Percentiles rank a stretch among this genome's conserved stretches.
Evolutionary conservation across 306 rosid genomes (phyloP).

Genomic region (Betula pendula): DNA sequence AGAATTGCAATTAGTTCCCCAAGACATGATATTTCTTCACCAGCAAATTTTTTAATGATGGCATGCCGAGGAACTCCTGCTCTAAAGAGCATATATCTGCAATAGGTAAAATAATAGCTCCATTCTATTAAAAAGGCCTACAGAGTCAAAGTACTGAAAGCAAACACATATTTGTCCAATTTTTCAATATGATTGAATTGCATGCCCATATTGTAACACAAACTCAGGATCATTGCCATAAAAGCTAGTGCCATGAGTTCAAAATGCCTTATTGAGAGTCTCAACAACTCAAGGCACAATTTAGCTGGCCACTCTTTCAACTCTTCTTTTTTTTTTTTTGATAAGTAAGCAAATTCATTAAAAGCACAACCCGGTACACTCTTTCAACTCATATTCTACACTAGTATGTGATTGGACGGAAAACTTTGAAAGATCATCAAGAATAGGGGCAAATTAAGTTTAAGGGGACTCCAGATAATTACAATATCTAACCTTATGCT

Average conservation of each 20-base stretch:
- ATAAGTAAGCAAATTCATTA: no score
- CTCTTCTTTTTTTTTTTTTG: no score
- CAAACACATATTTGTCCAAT: not conserved
- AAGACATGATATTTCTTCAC: slow-evolving; percentile 73
- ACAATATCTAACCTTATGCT: not conserved
- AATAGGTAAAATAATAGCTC: slow-evolving; percentile 26
- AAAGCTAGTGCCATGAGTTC: not conserved
- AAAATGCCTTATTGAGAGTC: not conserved
- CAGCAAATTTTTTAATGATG: slow-evolving; percentile 89
- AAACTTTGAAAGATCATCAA: not conserved
- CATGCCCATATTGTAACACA: not conserved
- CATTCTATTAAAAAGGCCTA: slow-evolving; percentile 19
- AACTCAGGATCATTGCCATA: not conserved
- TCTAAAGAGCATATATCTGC: slow-evolving; percentile 88
- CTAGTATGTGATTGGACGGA: not conserved
- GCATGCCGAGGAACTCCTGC: slow-evolving; percentile 98
- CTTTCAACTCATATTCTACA: not conserved
- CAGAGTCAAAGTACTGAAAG: slow-evolving; percentile 18
- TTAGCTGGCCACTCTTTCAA: not conserved
- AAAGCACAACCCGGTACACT: no score
- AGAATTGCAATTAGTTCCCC: slow-evolving; percentile 72
- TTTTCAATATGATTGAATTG: not conserved
- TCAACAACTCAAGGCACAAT: not conserved
- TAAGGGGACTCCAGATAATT: not conserved
- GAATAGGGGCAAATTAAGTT: not conserved